Evolutionary conservation across 495 filamentous ascomycete genomes (phyloP).

Genomic region (Parmelia sp.): DNA sequence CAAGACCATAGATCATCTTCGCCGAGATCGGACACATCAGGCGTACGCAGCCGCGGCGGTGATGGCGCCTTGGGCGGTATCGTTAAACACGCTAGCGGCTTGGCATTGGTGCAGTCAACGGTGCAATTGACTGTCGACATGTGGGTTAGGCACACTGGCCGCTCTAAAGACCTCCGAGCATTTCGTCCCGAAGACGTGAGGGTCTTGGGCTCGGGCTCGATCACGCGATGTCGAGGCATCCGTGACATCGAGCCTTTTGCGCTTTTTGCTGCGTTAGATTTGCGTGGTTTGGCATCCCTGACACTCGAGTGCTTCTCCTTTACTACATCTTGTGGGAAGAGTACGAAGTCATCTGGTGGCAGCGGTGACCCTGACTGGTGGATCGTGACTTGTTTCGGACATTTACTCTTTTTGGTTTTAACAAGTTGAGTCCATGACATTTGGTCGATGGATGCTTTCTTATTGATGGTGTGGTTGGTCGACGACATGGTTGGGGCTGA

Average conservation of each 20-base stretch:
- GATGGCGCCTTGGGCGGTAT: constrained; percentile 14
- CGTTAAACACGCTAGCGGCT: not conserved
- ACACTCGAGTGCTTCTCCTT: constrained; percentile 10
- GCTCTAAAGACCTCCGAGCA: constrained; percentile 2
- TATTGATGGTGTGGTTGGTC: not conserved
- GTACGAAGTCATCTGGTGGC: constrained; percentile 17
- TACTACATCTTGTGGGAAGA: constrained; percentile 7
- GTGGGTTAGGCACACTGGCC: constrained; percentile 10
- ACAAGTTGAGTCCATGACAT: not conserved
- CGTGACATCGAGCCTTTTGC: constrained; percentile 3
- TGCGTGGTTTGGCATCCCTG: not conserved
- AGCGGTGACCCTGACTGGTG: constrained; percentile 12
- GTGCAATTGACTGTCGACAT: constrained; percentile 15
- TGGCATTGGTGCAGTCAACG: constrained; percentile 9
- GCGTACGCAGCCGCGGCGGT: constrained; percentile 23
- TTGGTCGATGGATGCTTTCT: not conserved
- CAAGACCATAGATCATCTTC: constrained; percentile 27
- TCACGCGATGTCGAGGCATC: constrained; percentile 7
- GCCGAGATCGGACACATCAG: constrained; percentile 26
- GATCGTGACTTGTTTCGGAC: constrained; percentile 8
- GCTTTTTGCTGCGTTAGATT: not conserved
- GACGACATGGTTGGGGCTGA: constrained; percentile 18
- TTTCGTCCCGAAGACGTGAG: not conserved
- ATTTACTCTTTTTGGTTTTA: constrained; percentile 10
- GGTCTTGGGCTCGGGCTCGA: constrained; percentile 3